Base-by-base conservation (phyloP, 2,329 filamentous ascomycete species). In the Cryphonectria nitschkei region DNA sequence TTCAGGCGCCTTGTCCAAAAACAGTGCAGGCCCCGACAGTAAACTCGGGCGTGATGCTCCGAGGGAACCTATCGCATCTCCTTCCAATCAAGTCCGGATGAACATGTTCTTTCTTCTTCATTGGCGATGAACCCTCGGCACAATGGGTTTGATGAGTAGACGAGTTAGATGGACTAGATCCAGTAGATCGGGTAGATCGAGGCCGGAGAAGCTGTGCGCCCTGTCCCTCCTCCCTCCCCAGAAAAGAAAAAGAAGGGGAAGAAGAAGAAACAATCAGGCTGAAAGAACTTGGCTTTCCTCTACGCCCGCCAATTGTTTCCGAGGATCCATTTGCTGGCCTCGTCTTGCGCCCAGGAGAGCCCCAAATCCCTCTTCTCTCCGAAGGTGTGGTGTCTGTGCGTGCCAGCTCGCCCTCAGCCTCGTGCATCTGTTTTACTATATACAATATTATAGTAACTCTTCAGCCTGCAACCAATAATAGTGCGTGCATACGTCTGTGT, bases 341-440 rank as follows among this genome's bases (percentile, higher is more conserved):
- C 19, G 34, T 8, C 34, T 34, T 19, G 32, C 37, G 14, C 19
- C 58, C 26, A 39, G n/a, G 32, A 3, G 14, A 52, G 52, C 39
- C 14, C 52, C 68, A 50, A 69, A 62, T 13, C n/a, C 4, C n/a
- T 32, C 52, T 56, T 32, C 11, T 56, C 52, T 29, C 26, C 4
- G 11, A 9, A 3, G 37, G 46, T n/a, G 46, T 50, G 22, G n/a
- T 50, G 26, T 50, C 46, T 50, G 46, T 50, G 7, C 3, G 43
- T 50, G 43, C 29, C 19, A 32, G 8, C 19, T 19, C 34, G 32
- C 39, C 32, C 50, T 71, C 70, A 71, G 70, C 70, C 70, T 71
- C 68, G 70, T 32, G 70, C 60, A 39, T 63, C 43, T 43, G 34
- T 34, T 34, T 34, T 39, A 39, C 37, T 39, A 39, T 39, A 9